A percentile compares a stretch with the other conserved stretches of the same genome.
These are phyloP conservation scores for Rosa persica DNA, from an alignment of 306 rosid genomes.

Conservation along the genomic window DNA sequence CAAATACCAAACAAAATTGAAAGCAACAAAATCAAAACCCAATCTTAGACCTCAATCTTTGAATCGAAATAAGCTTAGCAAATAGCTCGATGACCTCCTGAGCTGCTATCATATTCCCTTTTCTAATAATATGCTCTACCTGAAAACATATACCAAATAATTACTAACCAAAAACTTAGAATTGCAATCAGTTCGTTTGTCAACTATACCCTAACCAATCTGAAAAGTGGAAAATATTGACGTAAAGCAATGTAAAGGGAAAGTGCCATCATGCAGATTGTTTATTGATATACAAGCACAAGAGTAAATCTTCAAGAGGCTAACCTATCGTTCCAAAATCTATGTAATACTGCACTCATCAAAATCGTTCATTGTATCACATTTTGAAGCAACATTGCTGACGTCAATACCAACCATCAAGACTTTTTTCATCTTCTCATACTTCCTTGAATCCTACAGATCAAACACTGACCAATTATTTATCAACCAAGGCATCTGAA, in stretches of 20 bases:
- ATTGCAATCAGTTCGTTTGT: too few species aligned
- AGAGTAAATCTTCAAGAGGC: conserved; percentile 3
- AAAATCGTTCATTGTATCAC: conserved; percentile 90
- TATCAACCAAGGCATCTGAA: conserved; percentile 13
- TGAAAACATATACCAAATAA: too few species aligned
- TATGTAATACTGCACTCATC: conserved; percentile 90
- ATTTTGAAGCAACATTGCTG: conserved; percentile 80
- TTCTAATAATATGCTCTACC: too few species aligned
- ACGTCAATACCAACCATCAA: conserved; percentile 80
- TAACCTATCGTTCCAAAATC: conserved; percentile 94
- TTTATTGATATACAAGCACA: neutral
- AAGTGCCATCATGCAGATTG: neutral
- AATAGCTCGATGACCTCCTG: too few species aligned
- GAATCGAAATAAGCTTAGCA: too few species aligned
- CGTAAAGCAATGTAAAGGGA: neutral
- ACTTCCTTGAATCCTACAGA: conserved; percentile 70
- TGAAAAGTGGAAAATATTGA: conserved; percentile 35
- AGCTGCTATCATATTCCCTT: too few species aligned
- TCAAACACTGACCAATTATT: conserved; percentile 3
- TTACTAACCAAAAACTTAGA: too few species aligned
- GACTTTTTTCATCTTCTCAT: conserved; percentile 84
- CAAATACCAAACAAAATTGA: too few species aligned
- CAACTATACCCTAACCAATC: conserved; percentile 62
- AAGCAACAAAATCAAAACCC: too few species aligned
- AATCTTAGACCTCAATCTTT: too few species aligned